Percentiles rank a stretch among this genome's conserved stretches.
These are phyloP conservation scores for Pulveroboletus sp. DNA, from an alignment of 768 basidiomycete genomes.

Conservation along the genomic window DNA sequence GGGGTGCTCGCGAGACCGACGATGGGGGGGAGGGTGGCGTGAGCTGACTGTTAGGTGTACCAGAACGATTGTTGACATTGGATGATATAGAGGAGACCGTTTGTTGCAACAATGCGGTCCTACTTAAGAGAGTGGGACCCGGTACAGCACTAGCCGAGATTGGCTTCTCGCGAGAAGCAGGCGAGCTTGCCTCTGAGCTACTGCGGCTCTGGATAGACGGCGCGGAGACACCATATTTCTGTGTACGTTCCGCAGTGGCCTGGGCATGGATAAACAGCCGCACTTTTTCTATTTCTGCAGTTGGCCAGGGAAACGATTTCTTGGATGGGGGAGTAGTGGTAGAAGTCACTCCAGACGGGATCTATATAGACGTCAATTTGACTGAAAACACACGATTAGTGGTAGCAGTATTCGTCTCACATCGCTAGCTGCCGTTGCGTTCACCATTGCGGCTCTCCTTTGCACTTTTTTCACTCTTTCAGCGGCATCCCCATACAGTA, in stretches of 20 bases:
- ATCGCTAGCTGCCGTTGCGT: conserved; percentile 23
- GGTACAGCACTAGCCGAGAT: conserved; percentile 8
- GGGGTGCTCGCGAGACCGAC: conserved; percentile 33
- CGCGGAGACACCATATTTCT: conserved; percentile 36
- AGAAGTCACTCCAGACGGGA: neutral
- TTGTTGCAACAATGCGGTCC: conserved; percentile 41
- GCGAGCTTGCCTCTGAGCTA: conserved; percentile 27
- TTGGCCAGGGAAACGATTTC: conserved; percentile 41
- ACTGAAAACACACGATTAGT: neutral
- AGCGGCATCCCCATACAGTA: conserved; percentile 36
- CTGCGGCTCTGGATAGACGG: conserved; percentile 24
- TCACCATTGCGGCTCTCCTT: conserved; percentile 26
- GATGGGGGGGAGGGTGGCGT: conserved; percentile 28
- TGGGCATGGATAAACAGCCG: conserved; percentile 65
- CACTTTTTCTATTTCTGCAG: conserved; percentile 74
- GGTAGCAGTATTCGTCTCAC: conserved; percentile 14
- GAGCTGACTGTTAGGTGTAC: conserved; percentile 23
- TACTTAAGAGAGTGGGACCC: conserved; percentile 34
- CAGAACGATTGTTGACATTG: conserved; percentile 10
- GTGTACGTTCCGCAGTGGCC: conserved; percentile 56
- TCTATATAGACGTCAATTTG: conserved; percentile 11
- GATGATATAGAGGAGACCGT: conserved; percentile 39
- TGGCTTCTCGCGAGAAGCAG: conserved; percentile 11
- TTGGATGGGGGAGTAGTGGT: conserved; percentile 10
- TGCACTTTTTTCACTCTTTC: conserved; percentile 38